Evolutionary conservation across 2,329 filamentous ascomycete species (phyloP).

Genomic region (Alternaria brassicae): DNA sequence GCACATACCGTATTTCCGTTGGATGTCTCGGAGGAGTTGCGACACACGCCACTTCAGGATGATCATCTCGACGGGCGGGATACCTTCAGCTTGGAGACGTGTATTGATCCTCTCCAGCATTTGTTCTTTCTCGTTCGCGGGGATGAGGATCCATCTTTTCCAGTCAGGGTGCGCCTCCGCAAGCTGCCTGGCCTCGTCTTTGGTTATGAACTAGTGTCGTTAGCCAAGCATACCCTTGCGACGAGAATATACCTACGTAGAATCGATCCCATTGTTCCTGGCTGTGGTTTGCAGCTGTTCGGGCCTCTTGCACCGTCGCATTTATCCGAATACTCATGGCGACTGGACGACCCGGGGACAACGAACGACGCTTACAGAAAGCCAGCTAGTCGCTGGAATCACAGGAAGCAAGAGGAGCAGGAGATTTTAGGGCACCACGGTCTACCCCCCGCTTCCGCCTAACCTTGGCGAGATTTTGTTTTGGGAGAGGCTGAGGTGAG

Average conservation of each 20-base stretch:
- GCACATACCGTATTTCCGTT: slow-evolving; percentile 49
- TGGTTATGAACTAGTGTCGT: slow-evolving; percentile 46
- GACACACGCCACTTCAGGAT: slow-evolving; percentile 50
- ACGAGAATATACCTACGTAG: slow-evolving; percentile 41
- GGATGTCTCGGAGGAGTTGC: slow-evolving; percentile 47
- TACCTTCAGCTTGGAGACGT: slow-evolving; percentile 45
- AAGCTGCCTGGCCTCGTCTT: slow-evolving; percentile 47
- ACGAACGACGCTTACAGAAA: slow-evolving; percentile 30
- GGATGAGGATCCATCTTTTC: slow-evolving; percentile 49
- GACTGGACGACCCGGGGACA: slow-evolving; percentile 26
- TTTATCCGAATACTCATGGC: slow-evolving; percentile 51
- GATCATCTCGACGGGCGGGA: slow-evolving; percentile 48
- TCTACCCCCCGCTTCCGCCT: slow-evolving; percentile 47
- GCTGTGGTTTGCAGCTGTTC: slow-evolving; percentile 45
- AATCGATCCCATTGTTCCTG: slow-evolving; percentile 50
- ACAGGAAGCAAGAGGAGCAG: slow-evolving; percentile 43
- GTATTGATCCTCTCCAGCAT: slow-evolving; percentile 47
- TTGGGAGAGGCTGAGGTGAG: slow-evolving; percentile 49
- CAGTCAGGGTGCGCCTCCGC: slow-evolving; percentile 47
- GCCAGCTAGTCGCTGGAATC: slow-evolving; percentile 39
- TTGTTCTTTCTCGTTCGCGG: slow-evolving; percentile 46
- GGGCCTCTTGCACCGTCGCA: slow-evolving; percentile 47
- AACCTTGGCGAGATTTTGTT: slow-evolving; percentile 48
- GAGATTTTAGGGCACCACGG: slow-evolving; percentile 49
- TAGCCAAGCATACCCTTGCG: slow-evolving; percentile 28